Percentiles rank a stretch among this genome's conserved stretches.
phyloP scores from a whole-genome alignment of 257 asterid species.

The Solanum sitiens region DNA sequence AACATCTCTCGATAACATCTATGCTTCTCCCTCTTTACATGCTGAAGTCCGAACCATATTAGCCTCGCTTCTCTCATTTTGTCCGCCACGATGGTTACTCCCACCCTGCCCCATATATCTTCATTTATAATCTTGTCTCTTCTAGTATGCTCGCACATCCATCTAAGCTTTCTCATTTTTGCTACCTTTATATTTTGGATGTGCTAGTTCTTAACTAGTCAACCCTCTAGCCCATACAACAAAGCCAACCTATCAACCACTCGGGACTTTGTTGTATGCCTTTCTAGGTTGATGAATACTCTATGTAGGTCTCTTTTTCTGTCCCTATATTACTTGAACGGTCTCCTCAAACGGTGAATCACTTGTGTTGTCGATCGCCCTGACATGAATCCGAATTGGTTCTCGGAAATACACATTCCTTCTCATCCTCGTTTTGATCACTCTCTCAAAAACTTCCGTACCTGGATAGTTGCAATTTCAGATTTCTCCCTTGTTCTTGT shows the following conservation, averaged over 20 bases:
- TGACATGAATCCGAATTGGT: not conserved
- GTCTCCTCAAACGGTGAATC: not conserved
- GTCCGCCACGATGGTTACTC: not conserved
- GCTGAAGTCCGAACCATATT: not conserved
- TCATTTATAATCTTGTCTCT: not conserved
- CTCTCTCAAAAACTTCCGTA: not conserved
- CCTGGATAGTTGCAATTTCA: not conserved
- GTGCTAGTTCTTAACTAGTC: not conserved
- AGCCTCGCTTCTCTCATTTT: not conserved
- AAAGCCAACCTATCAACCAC: not conserved
- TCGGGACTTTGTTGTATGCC: not conserved
- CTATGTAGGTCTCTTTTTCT: not conserved
- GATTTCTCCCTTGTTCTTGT: not conserved
- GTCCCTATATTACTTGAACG: not conserved
- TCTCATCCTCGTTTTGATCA: not conserved
- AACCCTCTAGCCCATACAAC: not conserved
- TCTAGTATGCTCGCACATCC: not conserved
- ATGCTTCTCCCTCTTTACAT: not conserved
- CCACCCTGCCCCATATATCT: not conserved
- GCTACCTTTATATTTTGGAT: not conserved
- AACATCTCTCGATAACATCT: not conserved
- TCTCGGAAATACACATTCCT: not conserved
- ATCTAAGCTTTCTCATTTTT: not conserved
- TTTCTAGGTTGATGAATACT: not conserved
- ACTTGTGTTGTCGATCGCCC: not conserved